phyloP scores from a whole-genome alignment of 208 protist species.

The Leishmania turanica region DNA sequence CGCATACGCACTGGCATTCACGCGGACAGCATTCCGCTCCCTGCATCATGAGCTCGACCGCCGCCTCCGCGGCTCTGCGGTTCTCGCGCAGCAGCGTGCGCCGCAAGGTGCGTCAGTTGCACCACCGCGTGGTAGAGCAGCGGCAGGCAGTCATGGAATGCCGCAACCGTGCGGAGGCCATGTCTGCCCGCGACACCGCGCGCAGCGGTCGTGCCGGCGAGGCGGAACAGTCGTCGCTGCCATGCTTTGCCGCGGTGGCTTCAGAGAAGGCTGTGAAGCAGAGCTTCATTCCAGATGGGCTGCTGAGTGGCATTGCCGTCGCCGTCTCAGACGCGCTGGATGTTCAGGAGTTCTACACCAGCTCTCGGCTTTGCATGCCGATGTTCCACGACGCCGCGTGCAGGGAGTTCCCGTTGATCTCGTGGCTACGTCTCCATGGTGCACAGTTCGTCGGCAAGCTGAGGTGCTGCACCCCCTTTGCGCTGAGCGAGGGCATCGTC shows the following conservation, averaged over 20 bases:
- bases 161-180: conserved; percentile 52
- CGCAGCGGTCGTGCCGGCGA: conserved; percentile 9
- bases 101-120: conserved; percentile 56
- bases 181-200: conserved; percentile 49
- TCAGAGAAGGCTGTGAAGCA: conserved; percentile 55
- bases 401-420: conserved; percentile 77
- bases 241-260: conserved; percentile 72
- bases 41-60: conserved; percentile 14
- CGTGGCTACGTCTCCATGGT: conserved; percentile 78
- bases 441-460: conserved; percentile 83
- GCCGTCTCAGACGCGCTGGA: conserved; percentile 78
- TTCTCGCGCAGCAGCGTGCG: conserved; percentile 47
- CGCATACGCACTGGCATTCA: neutral
- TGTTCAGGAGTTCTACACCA: conserved; percentile 73
- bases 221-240: conserved; percentile 12
- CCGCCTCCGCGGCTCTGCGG: conserved; percentile 20
- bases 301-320: conserved; percentile 79
- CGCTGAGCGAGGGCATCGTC: conserved; percentile 63
- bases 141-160: conserved; percentile 58
- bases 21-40: neutral
- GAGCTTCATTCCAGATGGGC: conserved; percentile 52
- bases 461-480: conserved; percentile 63
- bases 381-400: conserved; percentile 56
- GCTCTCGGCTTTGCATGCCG: conserved; percentile 58
- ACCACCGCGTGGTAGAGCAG: conserved; percentile 54